phyloP scores from a whole-genome alignment of 345 rosid genomes.

The Ceriops decandra region DNA sequence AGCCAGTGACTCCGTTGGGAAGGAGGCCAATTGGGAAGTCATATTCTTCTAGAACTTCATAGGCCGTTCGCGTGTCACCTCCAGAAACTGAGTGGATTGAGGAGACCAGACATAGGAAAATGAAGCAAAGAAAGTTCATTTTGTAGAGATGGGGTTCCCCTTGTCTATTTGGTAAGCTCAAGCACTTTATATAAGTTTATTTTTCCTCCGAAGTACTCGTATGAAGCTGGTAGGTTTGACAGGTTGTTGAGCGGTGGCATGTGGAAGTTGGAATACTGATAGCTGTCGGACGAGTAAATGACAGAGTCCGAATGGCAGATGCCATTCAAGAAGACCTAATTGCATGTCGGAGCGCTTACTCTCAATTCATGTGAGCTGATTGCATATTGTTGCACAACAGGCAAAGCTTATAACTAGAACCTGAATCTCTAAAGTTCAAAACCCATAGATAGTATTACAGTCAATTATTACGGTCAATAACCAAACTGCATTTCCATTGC shows the following conservation, averaged over 20 bases:
- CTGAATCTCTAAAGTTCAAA: too few relatives aligned
- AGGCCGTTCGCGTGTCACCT: conserved; percentile 21
- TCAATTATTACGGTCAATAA: too few relatives aligned
- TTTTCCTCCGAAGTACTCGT: not conserved
- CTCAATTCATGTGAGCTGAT: too few relatives aligned
- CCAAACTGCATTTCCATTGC: too few relatives aligned
- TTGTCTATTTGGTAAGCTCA: not conserved
- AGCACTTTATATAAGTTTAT: not conserved
- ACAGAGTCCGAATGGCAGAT: not conserved
- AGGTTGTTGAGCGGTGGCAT: not conserved
- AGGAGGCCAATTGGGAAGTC: conserved; percentile 41
- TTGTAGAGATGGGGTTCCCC: not conserved
- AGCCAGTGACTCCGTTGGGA: conserved; percentile 28
- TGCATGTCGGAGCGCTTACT: too few relatives aligned
- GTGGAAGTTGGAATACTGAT: not conserved
- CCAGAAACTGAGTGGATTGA: not conserved
- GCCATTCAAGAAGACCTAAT: too few relatives aligned
- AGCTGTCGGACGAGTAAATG: not conserved
- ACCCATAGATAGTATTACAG: too few relatives aligned
- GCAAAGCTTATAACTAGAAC: too few relatives aligned
- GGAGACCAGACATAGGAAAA: conserved; percentile 6
- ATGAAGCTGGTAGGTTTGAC: not conserved
- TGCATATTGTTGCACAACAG: too few relatives aligned
- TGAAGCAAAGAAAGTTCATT: conserved; percentile 3
- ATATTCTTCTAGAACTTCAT: conserved; percentile 31